These are phyloP conservation scores for Sonneratia caseolaris DNA, from an alignment of 345 rosid species.

Conservation along the genomic window DNA sequence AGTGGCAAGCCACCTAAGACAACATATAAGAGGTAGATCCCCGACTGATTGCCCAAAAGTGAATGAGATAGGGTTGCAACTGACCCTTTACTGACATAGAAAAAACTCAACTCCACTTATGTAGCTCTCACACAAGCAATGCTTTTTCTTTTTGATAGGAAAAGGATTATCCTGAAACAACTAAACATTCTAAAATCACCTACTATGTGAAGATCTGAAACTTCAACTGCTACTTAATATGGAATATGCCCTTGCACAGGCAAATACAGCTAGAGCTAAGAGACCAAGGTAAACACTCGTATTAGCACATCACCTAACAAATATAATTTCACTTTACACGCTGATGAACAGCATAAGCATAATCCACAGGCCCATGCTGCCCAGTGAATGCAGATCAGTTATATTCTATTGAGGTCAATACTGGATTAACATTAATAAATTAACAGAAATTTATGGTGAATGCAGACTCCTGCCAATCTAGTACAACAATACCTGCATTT, in stretches of 20 bases:
- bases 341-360: neutral
- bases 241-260: neutral
- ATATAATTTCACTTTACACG: neutral
- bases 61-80: neutral
- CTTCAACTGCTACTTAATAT: neutral
- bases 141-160: neutral
- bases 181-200: neutral
- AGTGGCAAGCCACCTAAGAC: neutral
- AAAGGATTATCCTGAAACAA: neutral
- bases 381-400: neutral
- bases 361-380: neutral
- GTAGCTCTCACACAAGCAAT: neutral
- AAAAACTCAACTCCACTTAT: neutral
- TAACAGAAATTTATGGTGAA: neutral
- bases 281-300: neutral
- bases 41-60: neutral
- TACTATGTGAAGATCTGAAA: neutral
- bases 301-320: neutral
- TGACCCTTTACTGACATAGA: neutral
- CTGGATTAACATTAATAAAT: neutral
- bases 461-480: neutral
- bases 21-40: neutral
- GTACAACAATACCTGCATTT: constrained; percentile 62
- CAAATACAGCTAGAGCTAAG: neutral
- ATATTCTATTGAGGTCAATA: neutral